Evolutionary conservation across 805 yeast species (phyloP).

Genomic region (Candida silvatica): DNA sequence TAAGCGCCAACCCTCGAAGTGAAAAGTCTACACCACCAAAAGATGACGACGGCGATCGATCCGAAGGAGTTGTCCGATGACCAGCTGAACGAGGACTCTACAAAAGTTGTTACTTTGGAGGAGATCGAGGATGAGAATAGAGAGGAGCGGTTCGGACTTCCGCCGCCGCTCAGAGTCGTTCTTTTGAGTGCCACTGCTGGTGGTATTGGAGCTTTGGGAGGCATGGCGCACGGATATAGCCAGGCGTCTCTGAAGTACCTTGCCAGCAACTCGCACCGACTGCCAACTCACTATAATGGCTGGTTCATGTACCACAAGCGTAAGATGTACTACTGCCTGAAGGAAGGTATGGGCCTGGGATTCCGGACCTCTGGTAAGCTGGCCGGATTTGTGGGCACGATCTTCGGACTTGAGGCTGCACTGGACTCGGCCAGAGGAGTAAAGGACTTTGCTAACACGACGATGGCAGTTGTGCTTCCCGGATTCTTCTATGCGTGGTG

Average conservation of each 20-base stretch:
- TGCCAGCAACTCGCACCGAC: constrained; percentile 75
- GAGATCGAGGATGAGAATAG: constrained; percentile 9
- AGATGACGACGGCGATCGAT: constrained; percentile 4
- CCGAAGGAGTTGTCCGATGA: constrained; percentile 10
- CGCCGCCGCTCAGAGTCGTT: constrained; percentile 36
- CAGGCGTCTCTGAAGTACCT: constrained; percentile 49
- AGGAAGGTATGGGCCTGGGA: constrained; percentile 44
- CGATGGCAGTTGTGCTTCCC: constrained; percentile 42
- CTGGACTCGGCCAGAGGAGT: constrained; percentile 46
- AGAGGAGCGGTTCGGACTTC: constrained; percentile 36
- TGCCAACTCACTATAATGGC: constrained; percentile 71
- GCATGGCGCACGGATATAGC: constrained; percentile 53
- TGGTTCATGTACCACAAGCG: constrained; percentile 87
- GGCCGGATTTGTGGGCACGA: constrained; percentile 34
- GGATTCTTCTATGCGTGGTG: constrained; percentile 45
- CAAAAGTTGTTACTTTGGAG: constrained; percentile 5
- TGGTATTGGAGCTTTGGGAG: constrained; percentile 39
- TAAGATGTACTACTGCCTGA: constrained; percentile 66
- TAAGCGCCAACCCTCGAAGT: no score
- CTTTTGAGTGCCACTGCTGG: constrained; percentile 31
- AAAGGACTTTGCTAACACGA: constrained; percentile 52
- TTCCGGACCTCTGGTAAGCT: constrained; percentile 32
- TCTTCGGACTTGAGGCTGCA: constrained; percentile 54
- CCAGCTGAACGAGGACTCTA: constrained; percentile 5
- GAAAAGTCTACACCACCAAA: no score